Conservation (phyloP, 2,329 filamentous ascomycete genomes). For the Diaporthe sp. region DNA sequence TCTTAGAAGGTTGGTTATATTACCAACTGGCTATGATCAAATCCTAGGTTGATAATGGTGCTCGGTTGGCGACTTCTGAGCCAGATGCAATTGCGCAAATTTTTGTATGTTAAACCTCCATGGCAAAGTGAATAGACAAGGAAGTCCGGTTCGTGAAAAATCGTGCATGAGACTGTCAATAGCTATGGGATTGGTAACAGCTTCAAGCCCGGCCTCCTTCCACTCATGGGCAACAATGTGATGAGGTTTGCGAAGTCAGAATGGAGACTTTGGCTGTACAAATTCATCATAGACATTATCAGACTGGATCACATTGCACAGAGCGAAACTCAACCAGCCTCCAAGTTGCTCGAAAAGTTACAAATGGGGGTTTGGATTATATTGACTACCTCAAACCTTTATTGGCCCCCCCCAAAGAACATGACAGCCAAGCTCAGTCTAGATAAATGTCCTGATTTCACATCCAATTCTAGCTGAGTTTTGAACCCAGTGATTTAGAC, state of each 20-base stretch:
- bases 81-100: background rate
- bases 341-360: background rate
- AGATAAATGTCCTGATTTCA: background rate
- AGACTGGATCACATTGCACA: background rate
- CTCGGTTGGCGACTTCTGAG: background rate
- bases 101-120: background rate
- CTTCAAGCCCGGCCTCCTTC: background rate
- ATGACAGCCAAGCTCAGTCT: background rate
- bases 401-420: background rate
- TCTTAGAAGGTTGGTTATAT: background rate
- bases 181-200: background rate
- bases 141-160: background rate
- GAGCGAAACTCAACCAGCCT: no score
- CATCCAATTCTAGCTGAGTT: background rate
- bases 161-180: background rate
- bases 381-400: no score
- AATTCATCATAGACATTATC: background rate
- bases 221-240: background rate
- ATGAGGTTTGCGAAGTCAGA: background rate
- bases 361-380: background rate
- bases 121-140: background rate
- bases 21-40: background rate
- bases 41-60: background rate
- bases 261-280: background rate
- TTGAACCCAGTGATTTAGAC: background rate